A percentile compares a stretch with the other conserved stretches of the same genome.
These are phyloP conservation scores for Gossypium rotundifolium DNA, from an alignment of 345 rosid species.

Conservation along the genomic window DNA sequence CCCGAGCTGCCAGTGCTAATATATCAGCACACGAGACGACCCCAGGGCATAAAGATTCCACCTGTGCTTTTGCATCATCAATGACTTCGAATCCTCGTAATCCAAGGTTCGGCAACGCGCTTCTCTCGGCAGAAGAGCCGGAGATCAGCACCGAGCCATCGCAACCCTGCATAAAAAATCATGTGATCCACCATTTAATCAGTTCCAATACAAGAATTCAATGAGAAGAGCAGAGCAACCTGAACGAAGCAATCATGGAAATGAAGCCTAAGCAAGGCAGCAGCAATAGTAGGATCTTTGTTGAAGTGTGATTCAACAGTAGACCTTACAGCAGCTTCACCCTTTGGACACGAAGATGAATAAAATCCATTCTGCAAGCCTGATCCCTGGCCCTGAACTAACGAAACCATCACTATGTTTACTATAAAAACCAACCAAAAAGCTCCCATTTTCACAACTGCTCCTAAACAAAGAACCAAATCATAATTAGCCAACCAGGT, in stretches of 20 bases:
- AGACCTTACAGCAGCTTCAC: slow-evolving; percentile 49
- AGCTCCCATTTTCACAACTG: slow-evolving; percentile 14
- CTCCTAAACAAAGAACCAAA: background rate
- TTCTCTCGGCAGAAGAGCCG: slow-evolving; percentile 29
- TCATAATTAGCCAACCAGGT: background rate
- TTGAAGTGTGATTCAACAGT: slow-evolving; percentile 52
- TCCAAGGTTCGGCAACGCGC: slow-evolving; percentile 27
- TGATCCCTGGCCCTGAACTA: slow-evolving; percentile 23
- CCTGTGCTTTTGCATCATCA: slow-evolving; percentile 28
- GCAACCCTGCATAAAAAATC: slow-evolving; percentile 26
- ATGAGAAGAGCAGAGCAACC: slow-evolving; percentile 22
- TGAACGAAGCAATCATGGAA: slow-evolving; percentile 75
- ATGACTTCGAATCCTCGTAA: slow-evolving; percentile 30
- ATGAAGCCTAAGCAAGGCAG: slow-evolving; percentile 70
- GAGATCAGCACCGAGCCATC: slow-evolving; percentile 31
- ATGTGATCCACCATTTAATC: background rate
- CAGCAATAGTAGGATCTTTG: slow-evolving; percentile 51
- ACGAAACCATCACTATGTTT: slow-evolving; percentile 13
- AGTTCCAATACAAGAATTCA: background rate
- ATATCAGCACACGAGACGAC: slow-evolving; percentile 36
- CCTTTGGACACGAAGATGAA: slow-evolving; percentile 52
- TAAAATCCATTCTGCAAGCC: slow-evolving; percentile 50
- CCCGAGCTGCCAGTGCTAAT: slow-evolving; percentile 34
- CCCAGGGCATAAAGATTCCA: slow-evolving; percentile 28
- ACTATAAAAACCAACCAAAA: slow-evolving; percentile 9